These are phyloP conservation scores for Fimicolochytrium jonesii DNA, from an alignment of 192 early-diverging fungal genomes.

Conservation along the genomic window DNA sequence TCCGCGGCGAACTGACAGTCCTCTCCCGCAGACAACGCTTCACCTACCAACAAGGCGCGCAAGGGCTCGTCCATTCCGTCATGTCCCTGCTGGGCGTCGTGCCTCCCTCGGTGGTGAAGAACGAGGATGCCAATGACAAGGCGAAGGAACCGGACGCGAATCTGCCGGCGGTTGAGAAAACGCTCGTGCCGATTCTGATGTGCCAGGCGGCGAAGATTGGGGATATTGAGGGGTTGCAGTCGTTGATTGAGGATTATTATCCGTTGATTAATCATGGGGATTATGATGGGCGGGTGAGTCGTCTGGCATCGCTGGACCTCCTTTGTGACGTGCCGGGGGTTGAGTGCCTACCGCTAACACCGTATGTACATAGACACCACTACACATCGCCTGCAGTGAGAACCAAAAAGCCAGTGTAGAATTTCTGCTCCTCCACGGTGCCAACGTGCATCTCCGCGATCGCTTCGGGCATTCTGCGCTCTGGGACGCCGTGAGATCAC, in stretches of 20 bases:
- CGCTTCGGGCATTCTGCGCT: conserved; percentile 84
- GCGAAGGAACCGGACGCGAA: conserved; percentile 6
- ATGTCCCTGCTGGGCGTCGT: conserved; percentile 17
- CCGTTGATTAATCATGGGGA: conserved; percentile 67
- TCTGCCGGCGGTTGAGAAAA: conserved; percentile 52
- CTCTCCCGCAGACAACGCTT: conserved; percentile 60
- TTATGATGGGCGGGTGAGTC: conserved; percentile 56
- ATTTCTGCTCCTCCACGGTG: conserved; percentile 76
- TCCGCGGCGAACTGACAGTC: conserved; percentile 91
- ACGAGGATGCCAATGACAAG: not conserved
- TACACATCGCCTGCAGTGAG: conserved; percentile 81
- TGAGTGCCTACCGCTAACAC: no score
- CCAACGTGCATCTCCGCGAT: conserved; percentile 87
- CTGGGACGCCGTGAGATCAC: conserved; percentile 70
- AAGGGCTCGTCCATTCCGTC: conserved; percentile 31
- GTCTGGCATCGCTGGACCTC: no score
- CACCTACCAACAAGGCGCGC: conserved; percentile 59
- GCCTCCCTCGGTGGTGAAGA: not conserved
- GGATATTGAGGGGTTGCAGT: conserved; percentile 73
- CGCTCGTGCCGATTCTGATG: conserved; percentile 77
- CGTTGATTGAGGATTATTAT: conserved; percentile 53
- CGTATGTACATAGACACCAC: conserved; percentile 74
- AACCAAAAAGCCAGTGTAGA: conserved; percentile 70
- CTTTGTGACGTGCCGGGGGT: no score
- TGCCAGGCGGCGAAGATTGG: conserved; percentile 82